Base-by-base conservation (phyloP, 768 basidiomycete genomes). In the Russula vinacea region DNA sequence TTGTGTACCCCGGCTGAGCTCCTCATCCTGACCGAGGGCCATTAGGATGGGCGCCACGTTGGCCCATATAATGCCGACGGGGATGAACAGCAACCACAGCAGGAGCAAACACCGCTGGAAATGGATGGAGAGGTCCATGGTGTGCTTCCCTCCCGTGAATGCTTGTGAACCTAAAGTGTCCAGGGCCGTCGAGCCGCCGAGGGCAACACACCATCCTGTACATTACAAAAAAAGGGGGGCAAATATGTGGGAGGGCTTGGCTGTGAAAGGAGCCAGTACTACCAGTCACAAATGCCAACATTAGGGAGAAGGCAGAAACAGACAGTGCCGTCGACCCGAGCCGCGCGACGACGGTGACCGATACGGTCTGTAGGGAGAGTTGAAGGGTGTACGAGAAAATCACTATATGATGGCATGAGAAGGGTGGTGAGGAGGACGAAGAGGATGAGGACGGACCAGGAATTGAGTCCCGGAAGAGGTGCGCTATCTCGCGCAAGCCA, bases 151-250 rank as follows among this genome's bases (percentile, higher is more conserved):
- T 29, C 86, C 86, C 14, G 88, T 90, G 74, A 85, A 92, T 1
- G 89, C 83, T 69, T 89, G 87, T 1, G 89, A 90, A 45, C 88
- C 88, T 60, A 90, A 77, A 0, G 90, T 91, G 71, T 90, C 89
- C 40, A 90, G 78, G 9, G 87, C 88, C 3, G 88, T 88, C 0
- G 88, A 86, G n/a, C 89, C 89, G 16, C 89, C 89, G 22, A 90
- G 79, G 13, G 88, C 89, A 60, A 90, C 79, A 70, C 83, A 84
- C 87, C 88, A 90, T 45, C 89, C 89, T 90, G 73, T 69, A 62
- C 56, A 54, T 56, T 2, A 57, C 40, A 59, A 67, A 66, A 66
- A 72, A 58, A 44, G 37, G 60, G 24, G 53, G 5, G n/a, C 11
- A 56, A 50, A 64, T 0, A 50, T 69, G 79, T 83, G 81, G 83